Base-by-base conservation (phyloP, 768 basidiomycete genomes). In the Tricholomella constricta region DNA sequence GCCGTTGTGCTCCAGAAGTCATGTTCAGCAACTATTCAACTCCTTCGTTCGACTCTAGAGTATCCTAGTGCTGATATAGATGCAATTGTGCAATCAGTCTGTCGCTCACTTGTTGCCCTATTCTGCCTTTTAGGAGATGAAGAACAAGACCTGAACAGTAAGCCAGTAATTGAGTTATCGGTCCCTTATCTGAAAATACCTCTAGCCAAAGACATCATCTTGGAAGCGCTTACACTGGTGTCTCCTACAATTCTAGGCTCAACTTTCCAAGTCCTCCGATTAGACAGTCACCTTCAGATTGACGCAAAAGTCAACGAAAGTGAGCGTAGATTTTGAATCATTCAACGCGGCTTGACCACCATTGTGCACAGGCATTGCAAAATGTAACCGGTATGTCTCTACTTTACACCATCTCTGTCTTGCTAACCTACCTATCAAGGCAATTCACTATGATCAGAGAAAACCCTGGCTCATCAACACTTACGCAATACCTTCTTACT, bases 221-320 rank as follows among this genome's bases (percentile, higher is more conserved):
- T 78, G 6, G 71, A 71, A 62, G 62, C 61, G 15, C 52, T 75
- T 3, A 63, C 67, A 15, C 47, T 68, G 4, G 35, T 69, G 23
- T 52, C 59, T 31, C 38, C 54, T 10, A 48, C 47, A 19, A 56
- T 57, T 1, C 27, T 68, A 20, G 43, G 25, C n/a, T 25, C 56
- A 22, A 65, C 64, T 25, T 36, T 67, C 14, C 53, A 41, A 26
- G 51, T 45, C 7, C 34, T 65, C 42, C 58, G 60, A 31, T 51
- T 61, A 51, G 65, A 72, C 35, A 37, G 34, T 9, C 51, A 48
- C 2, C 41, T 67, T 26, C 61, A 57, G 23, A 67, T 75, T 48
- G 34, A 62, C 26, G 49, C 58, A 7, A 65, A 65, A 52, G 38
- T 77, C 2, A 64, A 75, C 38, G 67, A 71, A 56, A 58, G 76